These are phyloP conservation scores for Cryptococcus wingfieldii DNA, from an alignment of 1,284 basidiomycete species.

Conservation along the genomic window DNA sequence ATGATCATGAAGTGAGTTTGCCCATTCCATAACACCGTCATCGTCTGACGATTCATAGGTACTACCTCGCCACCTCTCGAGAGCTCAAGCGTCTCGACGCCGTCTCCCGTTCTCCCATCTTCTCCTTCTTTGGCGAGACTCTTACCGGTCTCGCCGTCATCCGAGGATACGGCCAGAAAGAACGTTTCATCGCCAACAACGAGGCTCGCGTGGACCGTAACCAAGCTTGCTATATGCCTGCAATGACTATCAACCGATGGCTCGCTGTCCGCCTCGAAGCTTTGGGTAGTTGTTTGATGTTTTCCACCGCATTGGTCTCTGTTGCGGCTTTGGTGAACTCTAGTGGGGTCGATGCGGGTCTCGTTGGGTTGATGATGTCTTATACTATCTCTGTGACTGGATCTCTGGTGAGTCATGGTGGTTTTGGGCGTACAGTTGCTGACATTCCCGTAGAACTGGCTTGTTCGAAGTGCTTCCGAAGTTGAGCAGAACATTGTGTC, in stretches of 20 bases:
- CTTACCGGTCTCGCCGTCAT: constrained; percentile 81
- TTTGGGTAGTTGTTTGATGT: constrained; percentile 75
- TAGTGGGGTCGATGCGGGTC: constrained; percentile 72
- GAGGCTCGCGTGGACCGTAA: constrained; percentile 63
- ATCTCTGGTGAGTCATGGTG: constrained; percentile 43
- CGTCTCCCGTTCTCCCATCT: constrained; percentile 83
- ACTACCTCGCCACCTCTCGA: constrained; percentile 85
- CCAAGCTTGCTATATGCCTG: constrained; percentile 53
- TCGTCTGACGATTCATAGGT: constrained; percentile 52
- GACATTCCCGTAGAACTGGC: constrained; percentile 61
- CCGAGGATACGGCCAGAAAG: constrained; percentile 67
- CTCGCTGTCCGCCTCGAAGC: constrained; percentile 60
- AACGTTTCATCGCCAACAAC: constrained; percentile 71
- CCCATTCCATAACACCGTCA: neutral
- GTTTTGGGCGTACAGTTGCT: too few relatives aligned
- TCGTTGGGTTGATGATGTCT: constrained; percentile 84
- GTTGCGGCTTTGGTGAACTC: constrained; percentile 68
- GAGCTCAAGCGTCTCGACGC: constrained; percentile 91
- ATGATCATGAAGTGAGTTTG: constrained; percentile 65
- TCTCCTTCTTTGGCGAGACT: constrained; percentile 81
- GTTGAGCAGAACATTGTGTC: constrained; percentile 93
- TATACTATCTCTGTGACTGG: constrained; percentile 79
- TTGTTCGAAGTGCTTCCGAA: constrained; percentile 83
- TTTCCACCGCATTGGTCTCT: constrained; percentile 66
- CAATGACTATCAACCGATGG: constrained; percentile 55